Conservation (phyloP, 176 grass and related monocot genomes). For the Cocos nucifera region DNA sequence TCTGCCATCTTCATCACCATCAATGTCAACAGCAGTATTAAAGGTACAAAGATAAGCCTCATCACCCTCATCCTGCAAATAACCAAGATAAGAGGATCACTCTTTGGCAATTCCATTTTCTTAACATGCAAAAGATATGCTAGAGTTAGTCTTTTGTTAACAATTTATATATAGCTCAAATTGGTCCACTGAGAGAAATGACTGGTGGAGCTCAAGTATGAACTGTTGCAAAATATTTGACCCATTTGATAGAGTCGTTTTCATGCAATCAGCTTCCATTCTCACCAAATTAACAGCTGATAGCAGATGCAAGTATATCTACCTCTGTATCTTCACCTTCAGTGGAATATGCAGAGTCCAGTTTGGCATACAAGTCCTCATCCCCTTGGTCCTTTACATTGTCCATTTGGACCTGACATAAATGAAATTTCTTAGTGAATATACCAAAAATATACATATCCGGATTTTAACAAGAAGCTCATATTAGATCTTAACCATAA, state of each 20-base stretch:
- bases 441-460: not conserved
- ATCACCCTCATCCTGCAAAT: constrained; percentile 36
- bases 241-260: not conserved
- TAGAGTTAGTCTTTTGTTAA: too few relatives aligned
- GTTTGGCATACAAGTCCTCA: constrained; percentile 52
- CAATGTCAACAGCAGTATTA: constrained; percentile 10
- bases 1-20: constrained; percentile 16
- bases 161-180: too few relatives aligned
- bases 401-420: constrained; percentile 61
- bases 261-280: not conserved
- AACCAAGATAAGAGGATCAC: not conserved
- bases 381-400: constrained; percentile 52
- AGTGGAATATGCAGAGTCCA: constrained; percentile 58
- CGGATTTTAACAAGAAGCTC: too few relatives aligned
- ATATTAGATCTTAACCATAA: too few relatives aligned
- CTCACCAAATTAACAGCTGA: not conserved
- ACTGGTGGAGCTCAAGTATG: too few relatives aligned
- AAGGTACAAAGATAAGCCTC: constrained; percentile 37
- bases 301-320: not conserved
- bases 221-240: too few relatives aligned
- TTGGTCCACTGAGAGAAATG: too few relatives aligned
- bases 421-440: not conserved
- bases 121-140: not conserved
- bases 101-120: not conserved
- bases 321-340: constrained; percentile 83